Conservation (phyloP, 2,329 filamentous ascomycete genomes). For the Hypomyces perniciosus region DNA sequence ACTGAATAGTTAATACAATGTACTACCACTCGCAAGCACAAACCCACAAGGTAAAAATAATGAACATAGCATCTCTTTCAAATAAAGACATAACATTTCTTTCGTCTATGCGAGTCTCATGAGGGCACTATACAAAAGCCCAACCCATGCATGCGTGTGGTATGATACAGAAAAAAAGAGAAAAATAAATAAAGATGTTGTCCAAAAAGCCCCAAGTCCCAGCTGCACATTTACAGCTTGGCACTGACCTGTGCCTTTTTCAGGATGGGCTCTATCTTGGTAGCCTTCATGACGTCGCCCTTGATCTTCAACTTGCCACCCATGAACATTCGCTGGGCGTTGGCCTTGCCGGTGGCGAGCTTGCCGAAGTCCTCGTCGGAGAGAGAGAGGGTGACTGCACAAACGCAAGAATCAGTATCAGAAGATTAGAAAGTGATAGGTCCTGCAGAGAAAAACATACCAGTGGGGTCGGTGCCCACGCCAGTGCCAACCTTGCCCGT, state of each 20-base stretch:
- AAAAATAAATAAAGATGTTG: background rate
- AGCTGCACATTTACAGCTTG: slow-evolving; percentile 59
- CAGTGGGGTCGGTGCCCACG: slow-evolving; percentile 71
- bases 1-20: background rate
- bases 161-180: slow-evolving; percentile 9
- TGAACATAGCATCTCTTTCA: background rate
- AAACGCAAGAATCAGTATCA: background rate
- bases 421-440: background rate
- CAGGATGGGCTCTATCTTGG: slow-evolving; percentile 88
- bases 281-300: slow-evolving; percentile 98
- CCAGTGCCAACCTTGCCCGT: slow-evolving; percentile 78
- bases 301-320: slow-evolving; percentile 97
- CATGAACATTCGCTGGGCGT: slow-evolving; percentile 96
- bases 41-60: background rate
- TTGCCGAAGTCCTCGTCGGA: slow-evolving; percentile 82
- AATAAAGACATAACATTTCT: background rate
- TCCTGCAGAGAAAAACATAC: slow-evolving; percentile 42
- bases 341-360: slow-evolving; percentile 80
- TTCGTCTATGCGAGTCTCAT: slow-evolving; percentile 14
- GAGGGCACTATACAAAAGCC: slow-evolving; percentile 11
- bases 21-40: background rate
- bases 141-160: background rate
- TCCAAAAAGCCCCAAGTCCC: background rate
- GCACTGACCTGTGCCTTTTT: slow-evolving; percentile 81
- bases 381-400: slow-evolving; percentile 72